Base-by-base conservation (phyloP, 1,284 basidiomycete species). In the Cronartium quercuum region DNA sequence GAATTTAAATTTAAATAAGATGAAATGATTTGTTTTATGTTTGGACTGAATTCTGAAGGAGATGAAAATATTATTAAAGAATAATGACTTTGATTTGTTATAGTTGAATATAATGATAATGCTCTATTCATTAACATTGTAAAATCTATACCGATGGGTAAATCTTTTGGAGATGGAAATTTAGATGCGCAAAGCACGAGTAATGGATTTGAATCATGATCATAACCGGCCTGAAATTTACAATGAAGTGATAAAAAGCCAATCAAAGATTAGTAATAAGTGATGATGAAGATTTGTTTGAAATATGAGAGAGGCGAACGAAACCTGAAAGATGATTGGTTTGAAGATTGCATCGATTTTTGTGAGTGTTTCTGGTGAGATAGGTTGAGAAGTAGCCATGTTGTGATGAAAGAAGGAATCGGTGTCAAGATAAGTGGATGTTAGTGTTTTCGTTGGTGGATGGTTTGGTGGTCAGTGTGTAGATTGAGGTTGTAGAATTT, bases 41-140 rank as follows among this genome's bases (percentile, higher is more conserved):
- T 47, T 13, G 70, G 70, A 40, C 60, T 24, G 55, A 65, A 62
- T 42, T 73, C 44, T 34, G 62, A 51, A 6, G 61, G 70, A 34
- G 70, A 70, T 38, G 68, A 58, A 24, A 73, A 73, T 44, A 73
- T 64, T 47, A 73, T 60, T 37, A 73, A 37, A 37, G 70, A 65
- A 35, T 73, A 73, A 41, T 61, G 70, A 37, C 37, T 44, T 47
- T 24, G 55, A 37, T 35, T 57, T 1, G 64, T 65, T 47, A 73
- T 73, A 35, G 70, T 35, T 7, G 44, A 65, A 63, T 42, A 73
- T 15, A 37, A 35, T 35, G 35, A 29, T 37, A 70, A 42, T 44
- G 68, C 58, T 15, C 37, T 41, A 44, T 64, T 60, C n/a, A 57
- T 62, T 37, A 70, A 42, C 38, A 44, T 51, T 24, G 62, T 37